A percentile compares a stretch with the other conserved stretches of the same genome.
Conservation (phyloP, 2,329 filamentous ascomycete species). For the Alternaria angustiovoidea region DNA sequence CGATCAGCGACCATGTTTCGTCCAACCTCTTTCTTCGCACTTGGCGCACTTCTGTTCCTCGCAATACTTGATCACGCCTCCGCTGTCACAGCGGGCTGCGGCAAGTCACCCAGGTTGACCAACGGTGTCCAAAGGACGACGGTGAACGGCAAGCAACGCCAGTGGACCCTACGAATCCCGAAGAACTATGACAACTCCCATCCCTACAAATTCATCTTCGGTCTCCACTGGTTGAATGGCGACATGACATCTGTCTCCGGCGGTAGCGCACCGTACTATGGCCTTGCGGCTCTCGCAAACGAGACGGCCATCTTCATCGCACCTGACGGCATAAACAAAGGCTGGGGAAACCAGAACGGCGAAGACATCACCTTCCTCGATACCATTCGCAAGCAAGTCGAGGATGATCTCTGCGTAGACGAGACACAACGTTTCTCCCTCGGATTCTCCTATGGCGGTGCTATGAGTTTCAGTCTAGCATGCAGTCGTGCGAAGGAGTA, state of each 20-base stretch:
- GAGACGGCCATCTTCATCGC: slow-evolving; percentile 56
- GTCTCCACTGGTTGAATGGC: slow-evolving; percentile 54
- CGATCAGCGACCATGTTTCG: slow-evolving; percentile 14
- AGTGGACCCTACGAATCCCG: slow-evolving; percentile 39
- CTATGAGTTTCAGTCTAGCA: slow-evolving; percentile 55
- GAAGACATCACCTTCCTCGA: slow-evolving; percentile 56
- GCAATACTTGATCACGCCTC: slow-evolving; percentile 14
- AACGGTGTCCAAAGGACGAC: slow-evolving; percentile 27
- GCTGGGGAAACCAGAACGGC: slow-evolving; percentile 56
- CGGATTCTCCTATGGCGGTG: slow-evolving; percentile 57
- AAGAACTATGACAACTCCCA: slow-evolving; percentile 52
- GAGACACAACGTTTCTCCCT: slow-evolving; percentile 54
- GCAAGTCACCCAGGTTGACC: slow-evolving; percentile 22
- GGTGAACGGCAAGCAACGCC: slow-evolving; percentile 29
- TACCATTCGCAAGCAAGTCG: slow-evolving; percentile 49
- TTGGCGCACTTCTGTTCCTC: slow-evolving; percentile 16
- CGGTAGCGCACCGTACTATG: slow-evolving; percentile 50
- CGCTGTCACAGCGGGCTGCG: slow-evolving; percentile 23
- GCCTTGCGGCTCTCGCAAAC: slow-evolving; percentile 47
- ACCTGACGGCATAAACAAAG: slow-evolving; percentile 51
- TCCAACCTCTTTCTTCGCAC: slow-evolving; percentile 14
- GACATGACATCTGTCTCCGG: slow-evolving; percentile 48
- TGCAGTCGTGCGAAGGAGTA: slow-evolving; percentile 53
- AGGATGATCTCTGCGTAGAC: slow-evolving; percentile 55
- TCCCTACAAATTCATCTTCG: slow-evolving; percentile 55